Conservation (phyloP, 208 protist species). For the Crithidia sp. region DNA sequence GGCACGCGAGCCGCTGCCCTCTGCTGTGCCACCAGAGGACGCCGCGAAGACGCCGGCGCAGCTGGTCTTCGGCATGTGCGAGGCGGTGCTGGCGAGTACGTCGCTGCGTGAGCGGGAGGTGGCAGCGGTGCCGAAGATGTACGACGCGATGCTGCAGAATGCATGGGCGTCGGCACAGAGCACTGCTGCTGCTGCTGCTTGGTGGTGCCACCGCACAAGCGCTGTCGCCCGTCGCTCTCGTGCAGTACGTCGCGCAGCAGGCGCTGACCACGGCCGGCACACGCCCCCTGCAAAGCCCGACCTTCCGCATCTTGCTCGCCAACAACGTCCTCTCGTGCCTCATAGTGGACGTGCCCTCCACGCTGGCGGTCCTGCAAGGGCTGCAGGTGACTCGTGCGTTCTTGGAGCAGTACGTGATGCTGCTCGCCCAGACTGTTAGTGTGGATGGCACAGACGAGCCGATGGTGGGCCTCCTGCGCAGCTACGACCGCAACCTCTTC, state of each 20-base stretch:
- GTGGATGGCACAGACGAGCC: constrained; percentile 22
- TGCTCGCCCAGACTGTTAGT: constrained; percentile 15
- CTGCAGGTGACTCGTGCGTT: constrained; percentile 44
- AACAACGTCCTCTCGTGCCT: constrained; percentile 74
- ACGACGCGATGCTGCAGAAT: constrained; percentile 74
- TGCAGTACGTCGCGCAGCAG: constrained; percentile 51
- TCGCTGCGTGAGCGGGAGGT: constrained; percentile 60
- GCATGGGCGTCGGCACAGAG: constrained; percentile 41
- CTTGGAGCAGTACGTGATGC: constrained; percentile 60
- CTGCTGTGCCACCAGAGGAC: constrained; percentile 24
- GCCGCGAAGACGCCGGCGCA: constrained; percentile 63
- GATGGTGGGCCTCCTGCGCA: constrained; percentile 46
- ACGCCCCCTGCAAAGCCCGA: constrained; percentile 40
- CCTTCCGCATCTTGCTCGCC: constrained; percentile 66
- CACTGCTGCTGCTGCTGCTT: not conserved
- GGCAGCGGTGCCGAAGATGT: constrained; percentile 69
- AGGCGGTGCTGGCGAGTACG: constrained; percentile 45
- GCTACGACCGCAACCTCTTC: constrained; percentile 79
- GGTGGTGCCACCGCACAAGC: not conserved
- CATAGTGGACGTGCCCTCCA: constrained; percentile 42
- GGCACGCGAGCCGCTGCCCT: constrained; percentile 26
- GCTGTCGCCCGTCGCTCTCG: constrained; percentile 23
- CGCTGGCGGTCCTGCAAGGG: constrained; percentile 44
- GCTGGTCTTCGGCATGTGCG: constrained; percentile 73
- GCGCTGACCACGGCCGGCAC: constrained; percentile 36